Conservation (phyloP, 768 basidiomycete genomes). For the Tulasnella sp. region DNA sequence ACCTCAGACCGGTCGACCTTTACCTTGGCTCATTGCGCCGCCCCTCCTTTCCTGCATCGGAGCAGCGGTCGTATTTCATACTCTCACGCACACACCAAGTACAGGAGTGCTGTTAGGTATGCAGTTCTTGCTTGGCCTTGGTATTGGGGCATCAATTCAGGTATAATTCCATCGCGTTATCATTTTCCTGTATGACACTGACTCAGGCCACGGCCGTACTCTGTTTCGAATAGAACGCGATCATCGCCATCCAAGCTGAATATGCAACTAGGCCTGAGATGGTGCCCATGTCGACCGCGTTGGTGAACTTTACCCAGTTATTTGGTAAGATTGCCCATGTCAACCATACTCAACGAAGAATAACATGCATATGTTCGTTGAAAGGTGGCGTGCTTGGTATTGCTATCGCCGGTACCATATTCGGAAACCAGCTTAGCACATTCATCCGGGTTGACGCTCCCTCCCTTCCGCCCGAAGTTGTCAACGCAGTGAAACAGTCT, state of each 20-base stretch:
- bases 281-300: constrained; percentile 28
- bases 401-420: constrained; percentile 18
- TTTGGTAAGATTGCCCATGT: constrained; percentile 21
- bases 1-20: constrained; percentile 26
- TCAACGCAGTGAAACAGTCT: constrained; percentile 21
- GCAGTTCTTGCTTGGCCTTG: constrained; percentile 31
- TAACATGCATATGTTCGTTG: background rate
- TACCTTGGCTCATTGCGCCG: constrained; percentile 22
- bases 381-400: constrained; percentile 7
- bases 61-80: constrained; percentile 25
- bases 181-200: too few relatives aligned
- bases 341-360: background rate
- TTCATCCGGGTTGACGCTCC: constrained; percentile 25
- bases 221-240: constrained; percentile 25
- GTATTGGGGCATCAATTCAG: constrained; percentile 28
- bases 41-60: constrained; percentile 26
- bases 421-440: constrained; percentile 24
- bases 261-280: constrained; percentile 25
- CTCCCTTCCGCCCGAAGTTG: constrained; percentile 17
- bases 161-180: background rate
- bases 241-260: constrained; percentile 32
- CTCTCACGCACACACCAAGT: background rate
- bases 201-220: background rate
- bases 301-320: constrained; percentile 26
- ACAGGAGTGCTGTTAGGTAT: constrained; percentile 24